These are phyloP conservation scores for Penicillium turbatum DNA, from an alignment of 495 filamentous ascomycete genomes.

Conservation along the genomic window DNA sequence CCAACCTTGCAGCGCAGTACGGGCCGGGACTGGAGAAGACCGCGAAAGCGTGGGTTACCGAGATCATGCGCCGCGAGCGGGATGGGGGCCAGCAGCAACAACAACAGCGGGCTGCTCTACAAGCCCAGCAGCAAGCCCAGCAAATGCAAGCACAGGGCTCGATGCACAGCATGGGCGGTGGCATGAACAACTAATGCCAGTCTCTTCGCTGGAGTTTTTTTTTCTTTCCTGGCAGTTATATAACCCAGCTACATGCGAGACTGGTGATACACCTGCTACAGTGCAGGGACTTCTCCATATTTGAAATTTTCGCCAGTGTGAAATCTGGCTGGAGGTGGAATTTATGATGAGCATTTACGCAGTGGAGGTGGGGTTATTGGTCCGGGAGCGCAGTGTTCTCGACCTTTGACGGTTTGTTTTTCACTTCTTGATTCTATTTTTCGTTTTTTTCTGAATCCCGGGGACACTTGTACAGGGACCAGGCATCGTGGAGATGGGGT, in stretches of 20 bases:
- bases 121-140: constrained; percentile 29
- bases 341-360: background rate
- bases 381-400: background rate
- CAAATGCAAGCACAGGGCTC: constrained; percentile 47
- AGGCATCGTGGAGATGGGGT: constrained; percentile 20
- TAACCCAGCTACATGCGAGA: background rate
- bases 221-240: background rate
- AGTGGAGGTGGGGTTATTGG: background rate
- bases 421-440: constrained; percentile 4
- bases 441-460: constrained; percentile 6
- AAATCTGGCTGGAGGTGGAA: background rate
- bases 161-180: constrained; percentile 43
- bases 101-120: constrained; percentile 26
- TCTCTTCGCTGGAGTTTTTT: background rate
- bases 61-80: constrained; percentile 43
- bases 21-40: constrained; percentile 33
- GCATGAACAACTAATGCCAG: constrained; percentile 35
- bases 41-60: constrained; percentile 41
- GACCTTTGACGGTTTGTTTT: background rate
- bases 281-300: background rate
- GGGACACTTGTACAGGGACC: constrained; percentile 20
- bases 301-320: background rate
- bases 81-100: constrained; percentile 37
- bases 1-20: constrained; percentile 41
- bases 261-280: background rate